Percentiles rank a stretch among this genome's conserved stretches.
These are phyloP conservation scores for Pythium utonaiense DNA, from an alignment of 352 stramenopile genomes.

Conservation along the genomic window DNA sequence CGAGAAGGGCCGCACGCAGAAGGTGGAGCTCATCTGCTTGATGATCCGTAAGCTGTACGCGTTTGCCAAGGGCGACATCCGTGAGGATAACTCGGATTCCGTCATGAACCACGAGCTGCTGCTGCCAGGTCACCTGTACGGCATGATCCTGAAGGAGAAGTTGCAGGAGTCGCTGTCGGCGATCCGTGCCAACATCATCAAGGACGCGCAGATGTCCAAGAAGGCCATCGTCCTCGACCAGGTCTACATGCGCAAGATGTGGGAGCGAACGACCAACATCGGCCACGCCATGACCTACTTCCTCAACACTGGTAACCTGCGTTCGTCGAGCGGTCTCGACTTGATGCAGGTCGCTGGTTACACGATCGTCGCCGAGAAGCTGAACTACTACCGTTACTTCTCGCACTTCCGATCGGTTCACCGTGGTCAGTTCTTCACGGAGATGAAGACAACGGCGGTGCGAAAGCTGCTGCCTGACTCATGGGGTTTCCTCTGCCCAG, in stretches of 20 bases:
- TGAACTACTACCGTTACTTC: constrained; percentile 99
- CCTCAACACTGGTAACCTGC: constrained; percentile 98
- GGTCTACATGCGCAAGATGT: constrained; percentile 92
- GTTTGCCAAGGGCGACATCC: constrained; percentile 92
- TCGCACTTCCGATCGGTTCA: constrained; percentile 99
- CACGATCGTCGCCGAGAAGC: constrained; percentile 98
- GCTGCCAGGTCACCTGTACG: constrained; percentile 93
- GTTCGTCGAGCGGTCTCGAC: constrained; percentile 96
- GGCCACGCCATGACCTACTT: constrained; percentile 98
- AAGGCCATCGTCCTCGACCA: constrained; percentile 71
- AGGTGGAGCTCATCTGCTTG: constrained; percentile 92
- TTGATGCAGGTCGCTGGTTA: constrained; percentile 97
- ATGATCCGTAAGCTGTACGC: constrained; percentile 99
- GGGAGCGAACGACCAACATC: constrained; percentile 88
- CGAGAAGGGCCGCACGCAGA: constrained; percentile 83
- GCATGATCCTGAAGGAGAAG: constrained; percentile 99
- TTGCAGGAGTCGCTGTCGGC: constrained; percentile 91
- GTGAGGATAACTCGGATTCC: constrained; percentile 97
- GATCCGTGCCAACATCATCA: constrained; percentile 79
- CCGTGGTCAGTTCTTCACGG: constrained; percentile 99
- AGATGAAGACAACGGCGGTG: constrained; percentile 99
- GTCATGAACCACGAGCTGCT: constrained; percentile 98
- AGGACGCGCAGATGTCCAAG: constrained; percentile 51
- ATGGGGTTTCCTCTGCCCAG: constrained; percentile 99
- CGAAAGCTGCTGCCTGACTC: constrained; percentile 98